Conservation (phyloP, 768 basidiomycete genomes). For the Suillus weaverae region DNA sequence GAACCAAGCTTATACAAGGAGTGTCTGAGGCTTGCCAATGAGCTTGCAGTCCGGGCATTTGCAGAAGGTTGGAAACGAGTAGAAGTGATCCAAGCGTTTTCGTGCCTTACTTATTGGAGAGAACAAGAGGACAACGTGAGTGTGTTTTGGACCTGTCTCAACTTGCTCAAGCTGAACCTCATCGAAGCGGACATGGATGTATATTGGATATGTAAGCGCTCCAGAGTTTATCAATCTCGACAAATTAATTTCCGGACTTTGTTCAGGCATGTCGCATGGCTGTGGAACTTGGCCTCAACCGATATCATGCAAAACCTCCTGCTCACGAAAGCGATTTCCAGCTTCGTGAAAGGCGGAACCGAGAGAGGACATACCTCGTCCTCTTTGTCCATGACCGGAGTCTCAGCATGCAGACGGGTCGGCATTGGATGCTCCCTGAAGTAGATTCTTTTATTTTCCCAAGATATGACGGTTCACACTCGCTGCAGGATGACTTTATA, state of each 20-base stretch:
- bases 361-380: slow-evolving; percentile 84
- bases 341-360: slow-evolving; percentile 73
- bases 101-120: slow-evolving; percentile 87
- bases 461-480: slow-evolving; percentile 12
- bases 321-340: slow-evolving; percentile 64
- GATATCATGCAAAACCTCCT: slow-evolving; percentile 56
- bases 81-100: slow-evolving; percentile 87
- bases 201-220: slow-evolving; percentile 75
- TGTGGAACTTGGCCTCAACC: slow-evolving; percentile 79
- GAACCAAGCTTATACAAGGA: slow-evolving; percentile 63
- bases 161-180: slow-evolving; percentile 15
- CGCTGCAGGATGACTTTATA: slow-evolving; percentile 62
- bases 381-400: slow-evolving; percentile 86
- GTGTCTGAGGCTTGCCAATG: slow-evolving; percentile 71
- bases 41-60: slow-evolving; percentile 76
- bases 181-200: slow-evolving; percentile 77
- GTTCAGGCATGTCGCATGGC: slow-evolving; percentile 83
- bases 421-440: slow-evolving; percentile 88
- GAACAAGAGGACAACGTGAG: slow-evolving; percentile 81
- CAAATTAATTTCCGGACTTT: slow-evolving; percentile 2
- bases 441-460: slow-evolving; percentile 20
- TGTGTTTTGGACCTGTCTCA: slow-evolving; percentile 14
- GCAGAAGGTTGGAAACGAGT: slow-evolving; percentile 77
- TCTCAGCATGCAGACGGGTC: slow-evolving; percentile 82
- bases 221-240: not conserved